Evolutionary conservation across 2,329 filamentous ascomycete species (phyloP), one percentile per base, ranked within the genome.

Genomic region (Metarhizium rileyi): DNA sequence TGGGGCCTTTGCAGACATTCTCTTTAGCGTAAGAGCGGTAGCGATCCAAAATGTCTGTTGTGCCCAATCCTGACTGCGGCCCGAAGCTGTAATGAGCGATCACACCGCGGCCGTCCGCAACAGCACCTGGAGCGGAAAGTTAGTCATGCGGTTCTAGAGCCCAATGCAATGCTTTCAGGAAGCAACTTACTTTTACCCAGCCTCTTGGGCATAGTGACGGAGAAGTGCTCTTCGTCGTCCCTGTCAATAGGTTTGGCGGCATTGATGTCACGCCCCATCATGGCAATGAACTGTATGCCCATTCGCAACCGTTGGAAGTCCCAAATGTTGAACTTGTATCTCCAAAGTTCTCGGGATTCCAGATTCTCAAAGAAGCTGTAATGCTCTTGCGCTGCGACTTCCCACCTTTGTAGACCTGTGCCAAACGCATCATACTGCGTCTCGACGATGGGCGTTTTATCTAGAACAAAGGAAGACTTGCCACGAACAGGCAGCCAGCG

Each of bases 81-180:
- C 62, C 65, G 48, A 76, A 75, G 52, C 71, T 72, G 55, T 76
- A 80, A 59, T 81, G 77, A 4, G 70, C 70, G 3, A 71, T 76
- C 9, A 81, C 59, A 2, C 74, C 73, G 49, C 73, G 70, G 5
- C 75, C 77, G 57, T 80, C 75, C n/a, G 80, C 74, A n/a, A 75
- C 66, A 30, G 75, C 69, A 44, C 66, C 62, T 65, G 20, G 4
- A 26, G 3, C 6, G 3, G 23, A n/a, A 22, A 14, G 45, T 63
- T 45, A 62, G 56, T 25, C 12, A 4, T 8, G 27, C 27, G 23
- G 9, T 14, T 10, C 18, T 2, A n/a, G 16, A 38, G 35, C 16
- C 4, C 18, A n/a, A 18, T 6, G 35, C 35, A 38, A 3, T 5
- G 16, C 35, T 20, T 4, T 16, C 4, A 16, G 33, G 27, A 5